phyloP scores from a whole-genome alignment of 1,284 basidiomycete genomes.

The Exobasidium rhododendri region DNA sequence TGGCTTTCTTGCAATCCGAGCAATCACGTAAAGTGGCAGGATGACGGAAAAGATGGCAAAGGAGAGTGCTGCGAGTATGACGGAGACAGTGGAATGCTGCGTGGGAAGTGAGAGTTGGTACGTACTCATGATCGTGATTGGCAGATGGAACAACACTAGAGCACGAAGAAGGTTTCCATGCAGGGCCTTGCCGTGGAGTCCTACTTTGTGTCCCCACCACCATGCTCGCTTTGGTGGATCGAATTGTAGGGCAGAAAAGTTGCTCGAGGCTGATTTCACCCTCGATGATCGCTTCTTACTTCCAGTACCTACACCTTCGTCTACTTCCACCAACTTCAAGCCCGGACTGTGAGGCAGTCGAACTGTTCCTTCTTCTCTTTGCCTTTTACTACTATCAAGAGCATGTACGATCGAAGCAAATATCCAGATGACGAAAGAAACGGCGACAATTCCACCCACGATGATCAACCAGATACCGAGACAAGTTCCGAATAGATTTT shows the following conservation, averaged over 20 bases:
- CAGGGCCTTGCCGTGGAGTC: slow-evolving; percentile 31
- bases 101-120: slow-evolving; percentile 73
- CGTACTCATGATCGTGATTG: slow-evolving; percentile 83
- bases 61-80: slow-evolving; percentile 70
- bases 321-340: background rate
- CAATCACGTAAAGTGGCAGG: slow-evolving; percentile 71
- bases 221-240: background rate
- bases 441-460: slow-evolving; percentile 66
- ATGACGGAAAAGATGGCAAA: slow-evolving; percentile 76
- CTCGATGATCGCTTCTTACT: background rate
- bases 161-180: slow-evolving; percentile 87
- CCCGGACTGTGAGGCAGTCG: slow-evolving; percentile 4
- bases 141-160: slow-evolving; percentile 86
- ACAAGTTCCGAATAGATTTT: slow-evolving; percentile 81
- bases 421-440: slow-evolving; percentile 68
- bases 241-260: background rate
- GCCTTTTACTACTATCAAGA: slow-evolving; percentile 30
- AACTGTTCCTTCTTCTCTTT: slow-evolving; percentile 25
- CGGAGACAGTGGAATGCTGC: slow-evolving; percentile 60
- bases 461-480: slow-evolving; percentile 77
- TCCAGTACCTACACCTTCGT: background rate
- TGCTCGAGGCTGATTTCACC: background rate
- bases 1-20: slow-evolving; percentile 72
- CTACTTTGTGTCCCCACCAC: background rate
- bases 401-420: background rate